Percentiles rank a stretch among this genome's conserved stretches.
Conservation (phyloP, 1,284 basidiomycete species). For the Tremellales sp. region DNA sequence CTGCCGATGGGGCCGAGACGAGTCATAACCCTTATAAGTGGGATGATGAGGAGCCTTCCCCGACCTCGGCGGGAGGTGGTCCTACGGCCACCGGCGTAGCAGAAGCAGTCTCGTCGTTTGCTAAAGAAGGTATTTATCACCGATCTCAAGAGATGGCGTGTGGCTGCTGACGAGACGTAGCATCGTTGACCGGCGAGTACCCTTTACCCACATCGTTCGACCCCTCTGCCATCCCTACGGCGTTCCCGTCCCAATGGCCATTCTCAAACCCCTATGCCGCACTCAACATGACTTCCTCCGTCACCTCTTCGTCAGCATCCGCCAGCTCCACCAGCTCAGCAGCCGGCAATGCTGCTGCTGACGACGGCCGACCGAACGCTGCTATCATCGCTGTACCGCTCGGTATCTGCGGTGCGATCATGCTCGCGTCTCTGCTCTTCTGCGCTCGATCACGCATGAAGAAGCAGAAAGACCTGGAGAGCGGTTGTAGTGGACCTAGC, state of each 20-base stretch:
- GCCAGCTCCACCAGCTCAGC: background rate
- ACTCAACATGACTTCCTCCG: background rate
- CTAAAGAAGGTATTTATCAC: too few species aligned
- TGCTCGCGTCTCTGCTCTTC: slow-evolving; percentile 14
- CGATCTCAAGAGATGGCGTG: too few species aligned
- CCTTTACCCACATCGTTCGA: too few species aligned
- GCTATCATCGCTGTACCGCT: slow-evolving; percentile 19
- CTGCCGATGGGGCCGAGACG: too few species aligned
- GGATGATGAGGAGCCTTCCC: too few species aligned
- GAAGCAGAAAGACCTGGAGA: slow-evolving; percentile 6
- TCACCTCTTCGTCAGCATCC: too few species aligned
- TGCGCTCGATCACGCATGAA: slow-evolving; percentile 14
- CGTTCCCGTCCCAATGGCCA: background rate
- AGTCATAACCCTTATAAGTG: background rate
- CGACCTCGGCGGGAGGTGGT: too few species aligned
- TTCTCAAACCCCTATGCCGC: background rate
- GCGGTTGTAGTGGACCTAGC: background rate
- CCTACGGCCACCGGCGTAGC: too few species aligned
- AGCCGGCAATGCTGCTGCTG: background rate
- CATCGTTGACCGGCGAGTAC: too few species aligned
- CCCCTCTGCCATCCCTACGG: too few species aligned
- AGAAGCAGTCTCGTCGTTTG: too few species aligned
- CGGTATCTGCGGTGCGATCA: slow-evolving; percentile 16
- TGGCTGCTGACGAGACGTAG: too few species aligned
- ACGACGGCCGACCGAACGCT: slow-evolving; percentile 1